A percentile compares a stretch with the other conserved stretches of the same genome.
phyloP scores from a whole-genome alignment of 192 early-diverging fungal species.

The Backusella sp. region DNA sequence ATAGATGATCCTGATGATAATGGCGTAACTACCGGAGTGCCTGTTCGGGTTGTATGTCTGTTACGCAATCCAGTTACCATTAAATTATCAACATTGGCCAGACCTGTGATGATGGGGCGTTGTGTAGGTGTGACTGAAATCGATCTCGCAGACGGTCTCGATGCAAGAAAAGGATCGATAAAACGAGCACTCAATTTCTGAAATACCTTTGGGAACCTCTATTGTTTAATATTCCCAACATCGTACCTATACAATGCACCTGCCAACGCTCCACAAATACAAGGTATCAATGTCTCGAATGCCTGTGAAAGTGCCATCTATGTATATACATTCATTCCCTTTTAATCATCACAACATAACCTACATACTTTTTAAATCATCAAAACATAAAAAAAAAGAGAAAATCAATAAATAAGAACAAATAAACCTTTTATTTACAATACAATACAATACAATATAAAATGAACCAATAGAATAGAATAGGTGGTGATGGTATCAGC shows the following conservation, averaged over 20 bases:
- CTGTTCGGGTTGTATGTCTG: conserved; percentile 1
- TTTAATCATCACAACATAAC: background rate
- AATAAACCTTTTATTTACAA: too few relatives aligned
- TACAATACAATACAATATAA: too few relatives aligned
- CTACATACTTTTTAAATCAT: too few relatives aligned
- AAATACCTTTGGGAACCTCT: conserved; percentile 48
- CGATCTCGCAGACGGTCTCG: conserved; percentile 40
- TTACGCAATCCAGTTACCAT: conserved; percentile 21
- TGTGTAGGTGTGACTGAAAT: conserved; percentile 43
- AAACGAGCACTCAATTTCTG: conserved; percentile 35
- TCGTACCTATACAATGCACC: conserved; percentile 54
- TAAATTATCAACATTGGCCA: conserved; percentile 14
- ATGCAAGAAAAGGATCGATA: conserved; percentile 49
- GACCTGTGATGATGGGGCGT: conserved; percentile 11
- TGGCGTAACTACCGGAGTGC: background rate
- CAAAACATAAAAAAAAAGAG: too few relatives aligned
- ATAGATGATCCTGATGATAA: background rate
- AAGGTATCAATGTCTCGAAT: conserved; percentile 43
- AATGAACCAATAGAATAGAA: too few relatives aligned
- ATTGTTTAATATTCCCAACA: conserved; percentile 48
- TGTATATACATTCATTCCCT: background rate
- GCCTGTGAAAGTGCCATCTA: conserved; percentile 48
- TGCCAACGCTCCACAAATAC: conserved; percentile 46
- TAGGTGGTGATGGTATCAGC: too few relatives aligned
- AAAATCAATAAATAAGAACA: too few relatives aligned